These are phyloP conservation scores for Coprinellus micaceus DNA, from an alignment of 768 basidiomycete species.

Conservation along the genomic window DNA sequence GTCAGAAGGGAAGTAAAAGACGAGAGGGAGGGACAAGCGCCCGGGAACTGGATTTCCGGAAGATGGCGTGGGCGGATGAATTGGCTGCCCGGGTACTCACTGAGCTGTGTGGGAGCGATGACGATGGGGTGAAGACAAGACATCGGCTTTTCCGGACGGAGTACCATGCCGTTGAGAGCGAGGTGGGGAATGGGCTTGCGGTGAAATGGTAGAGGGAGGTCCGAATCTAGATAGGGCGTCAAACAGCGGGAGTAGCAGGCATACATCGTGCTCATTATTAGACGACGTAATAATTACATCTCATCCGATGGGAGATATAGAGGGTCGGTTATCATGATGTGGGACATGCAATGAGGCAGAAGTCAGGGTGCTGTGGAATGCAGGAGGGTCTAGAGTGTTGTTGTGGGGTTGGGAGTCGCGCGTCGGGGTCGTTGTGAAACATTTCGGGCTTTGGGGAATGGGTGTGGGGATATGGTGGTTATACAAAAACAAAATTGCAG, in stretches of 20 bases:
- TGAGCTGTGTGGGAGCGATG: slow-evolving; percentile 27
- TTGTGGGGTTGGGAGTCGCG: slow-evolving; percentile 7
- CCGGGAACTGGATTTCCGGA: not conserved
- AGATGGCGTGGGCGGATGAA: slow-evolving; percentile 16
- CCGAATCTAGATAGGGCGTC: not conserved
- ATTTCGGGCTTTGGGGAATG: not conserved
- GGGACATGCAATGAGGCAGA: not conserved
- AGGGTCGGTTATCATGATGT: slow-evolving; percentile 3
- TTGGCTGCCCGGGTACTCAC: slow-evolving; percentile 17
- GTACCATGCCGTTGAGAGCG: slow-evolving; percentile 84
- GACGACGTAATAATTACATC: no score
- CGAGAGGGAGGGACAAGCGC: not conserved
- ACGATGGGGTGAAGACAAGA: slow-evolving; percentile 43
- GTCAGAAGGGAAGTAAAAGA: no score
- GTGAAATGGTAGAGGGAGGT: slow-evolving; percentile 59
- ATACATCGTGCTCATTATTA: not conserved
- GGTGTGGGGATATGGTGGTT: slow-evolving; percentile 1
- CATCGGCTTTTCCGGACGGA: slow-evolving; percentile 64
- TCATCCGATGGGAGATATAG: slow-evolving; percentile 2
- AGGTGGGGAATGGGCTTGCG: slow-evolving; percentile 63
- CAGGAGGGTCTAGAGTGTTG: slow-evolving; percentile 2
- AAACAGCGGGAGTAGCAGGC: not conserved
- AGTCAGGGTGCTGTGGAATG: not conserved
- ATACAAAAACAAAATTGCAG: not conserved
- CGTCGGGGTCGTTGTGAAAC: not conserved